phyloP scores from a whole-genome alignment of 208 protist species.

The Giardia duodenalis region DNA sequence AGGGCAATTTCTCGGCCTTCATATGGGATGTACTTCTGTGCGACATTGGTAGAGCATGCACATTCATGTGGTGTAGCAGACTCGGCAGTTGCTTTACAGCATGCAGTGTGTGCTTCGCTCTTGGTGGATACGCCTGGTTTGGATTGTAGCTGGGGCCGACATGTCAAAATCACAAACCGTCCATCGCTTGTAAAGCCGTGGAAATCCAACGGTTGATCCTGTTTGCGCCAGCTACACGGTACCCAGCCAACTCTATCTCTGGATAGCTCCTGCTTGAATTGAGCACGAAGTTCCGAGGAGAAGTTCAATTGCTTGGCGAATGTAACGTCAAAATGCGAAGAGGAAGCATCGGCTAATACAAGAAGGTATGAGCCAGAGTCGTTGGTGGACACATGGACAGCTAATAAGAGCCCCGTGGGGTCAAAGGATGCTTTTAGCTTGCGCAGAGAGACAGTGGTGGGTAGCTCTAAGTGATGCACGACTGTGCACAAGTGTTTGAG shows the following conservation, averaged over 20 bases:
- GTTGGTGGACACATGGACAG: background rate
- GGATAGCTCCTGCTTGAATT: background rate
- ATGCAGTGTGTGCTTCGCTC: too few relatives aligned
- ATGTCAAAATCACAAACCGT: background rate
- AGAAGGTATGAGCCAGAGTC: background rate
- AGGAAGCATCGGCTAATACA: background rate
- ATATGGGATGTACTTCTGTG: background rate
- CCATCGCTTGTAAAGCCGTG: background rate
- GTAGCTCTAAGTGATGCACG: too few relatives aligned
- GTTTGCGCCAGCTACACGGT: background rate
- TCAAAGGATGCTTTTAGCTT: too few relatives aligned
- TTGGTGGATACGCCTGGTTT: background rate
- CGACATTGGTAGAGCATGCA: background rate
- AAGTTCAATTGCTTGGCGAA: slow-evolving; percentile 7
- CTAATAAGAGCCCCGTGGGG: background rate
- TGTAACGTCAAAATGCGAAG: background rate
- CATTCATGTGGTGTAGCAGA: too few relatives aligned
- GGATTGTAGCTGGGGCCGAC: too few relatives aligned
- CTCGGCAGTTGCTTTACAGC: too few relatives aligned
- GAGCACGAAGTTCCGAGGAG: background rate
- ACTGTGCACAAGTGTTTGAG: too few relatives aligned
- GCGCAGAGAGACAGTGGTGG: too few relatives aligned
- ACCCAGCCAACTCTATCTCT: background rate
- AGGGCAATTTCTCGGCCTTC: background rate
- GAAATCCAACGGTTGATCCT: background rate